These are phyloP conservation scores for Bondarzewia mesenterica DNA, from an alignment of 1,284 basidiomycete genomes.

Conservation along the genomic window DNA sequence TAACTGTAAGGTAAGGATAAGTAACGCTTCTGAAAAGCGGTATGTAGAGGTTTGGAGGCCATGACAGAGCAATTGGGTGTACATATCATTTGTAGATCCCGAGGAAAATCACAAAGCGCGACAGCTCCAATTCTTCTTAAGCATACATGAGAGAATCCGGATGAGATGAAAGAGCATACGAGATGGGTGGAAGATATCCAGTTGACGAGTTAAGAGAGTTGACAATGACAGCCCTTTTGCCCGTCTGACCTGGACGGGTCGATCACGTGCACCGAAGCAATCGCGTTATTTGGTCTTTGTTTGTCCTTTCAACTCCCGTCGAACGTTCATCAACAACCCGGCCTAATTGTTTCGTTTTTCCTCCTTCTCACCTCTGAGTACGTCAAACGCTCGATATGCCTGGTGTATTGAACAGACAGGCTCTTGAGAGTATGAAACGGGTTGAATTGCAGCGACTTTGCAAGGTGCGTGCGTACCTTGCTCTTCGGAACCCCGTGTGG, in stretches of 20 bases:
- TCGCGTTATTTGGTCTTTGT: slow-evolving; percentile 9
- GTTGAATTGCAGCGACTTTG: slow-evolving; percentile 67
- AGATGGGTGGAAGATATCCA: too few relatives aligned
- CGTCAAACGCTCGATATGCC: slow-evolving; percentile 29
- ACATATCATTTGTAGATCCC: too few relatives aligned
- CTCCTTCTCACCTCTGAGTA: slow-evolving; percentile 7
- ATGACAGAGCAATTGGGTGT: too few relatives aligned
- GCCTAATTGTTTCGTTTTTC: slow-evolving; percentile 3
- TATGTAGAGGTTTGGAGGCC: too few relatives aligned
- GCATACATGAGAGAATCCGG: too few relatives aligned
- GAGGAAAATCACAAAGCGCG: too few relatives aligned
- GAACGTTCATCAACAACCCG: slow-evolving; percentile 7
- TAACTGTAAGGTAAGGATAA: too few relatives aligned
- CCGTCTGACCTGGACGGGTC: slow-evolving; percentile 10
- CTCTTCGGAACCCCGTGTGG: neutral
- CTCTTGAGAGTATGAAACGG: slow-evolving; percentile 57
- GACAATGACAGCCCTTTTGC: too few relatives aligned
- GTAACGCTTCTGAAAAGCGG: too few relatives aligned
- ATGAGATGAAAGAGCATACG: too few relatives aligned
- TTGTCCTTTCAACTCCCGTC: neutral
- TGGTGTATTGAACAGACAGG: slow-evolving; percentile 41
- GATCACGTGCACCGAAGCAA: slow-evolving; percentile 9
- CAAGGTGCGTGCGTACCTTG: slow-evolving; percentile 41
- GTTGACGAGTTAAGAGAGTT: too few relatives aligned
- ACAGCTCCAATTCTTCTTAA: too few relatives aligned